These are phyloP conservation scores for Pythium insidiosum DNA, from an alignment of 352 stramenopile species.

Conservation along the genomic window DNA sequence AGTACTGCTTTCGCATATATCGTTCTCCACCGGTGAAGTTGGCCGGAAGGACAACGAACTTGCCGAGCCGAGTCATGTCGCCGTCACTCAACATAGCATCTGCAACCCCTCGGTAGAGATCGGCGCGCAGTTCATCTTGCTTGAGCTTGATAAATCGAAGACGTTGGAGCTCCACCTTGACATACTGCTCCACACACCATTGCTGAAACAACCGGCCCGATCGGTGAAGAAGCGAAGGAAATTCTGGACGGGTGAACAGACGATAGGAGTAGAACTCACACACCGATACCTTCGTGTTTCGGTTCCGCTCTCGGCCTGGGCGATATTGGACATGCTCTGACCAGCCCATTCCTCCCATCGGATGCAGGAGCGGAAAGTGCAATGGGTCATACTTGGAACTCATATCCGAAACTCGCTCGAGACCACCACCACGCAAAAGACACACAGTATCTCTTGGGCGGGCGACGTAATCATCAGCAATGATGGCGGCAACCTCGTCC, in stretches of 20 bases:
- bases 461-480: neutral
- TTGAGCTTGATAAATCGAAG: neutral
- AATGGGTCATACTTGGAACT: neutral
- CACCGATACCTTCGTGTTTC: neutral
- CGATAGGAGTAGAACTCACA: neutral
- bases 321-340: too few species aligned
- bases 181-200: slow-evolving; percentile 2
- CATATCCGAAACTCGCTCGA: too few species aligned
- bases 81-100: neutral
- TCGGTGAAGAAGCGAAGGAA: neutral
- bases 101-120: neutral
- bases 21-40: neutral
- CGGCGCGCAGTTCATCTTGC: neutral
- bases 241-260: neutral
- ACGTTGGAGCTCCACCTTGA: slow-evolving; percentile 1
- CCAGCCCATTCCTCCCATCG: neutral
- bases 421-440: neutral
- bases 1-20: slow-evolving; percentile 16
- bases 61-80: neutral
- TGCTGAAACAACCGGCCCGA: slow-evolving; percentile 1
- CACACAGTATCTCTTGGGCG: neutral
- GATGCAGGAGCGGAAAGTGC: neutral
- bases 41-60: neutral
- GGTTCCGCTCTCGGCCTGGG: neutral
- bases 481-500: neutral